A percentile compares a stretch with the other conserved stretches of the same genome.
These are phyloP conservation scores for Podila epicladia DNA, from an alignment of 192 early-diverging fungal genomes.

Conservation along the genomic window DNA sequence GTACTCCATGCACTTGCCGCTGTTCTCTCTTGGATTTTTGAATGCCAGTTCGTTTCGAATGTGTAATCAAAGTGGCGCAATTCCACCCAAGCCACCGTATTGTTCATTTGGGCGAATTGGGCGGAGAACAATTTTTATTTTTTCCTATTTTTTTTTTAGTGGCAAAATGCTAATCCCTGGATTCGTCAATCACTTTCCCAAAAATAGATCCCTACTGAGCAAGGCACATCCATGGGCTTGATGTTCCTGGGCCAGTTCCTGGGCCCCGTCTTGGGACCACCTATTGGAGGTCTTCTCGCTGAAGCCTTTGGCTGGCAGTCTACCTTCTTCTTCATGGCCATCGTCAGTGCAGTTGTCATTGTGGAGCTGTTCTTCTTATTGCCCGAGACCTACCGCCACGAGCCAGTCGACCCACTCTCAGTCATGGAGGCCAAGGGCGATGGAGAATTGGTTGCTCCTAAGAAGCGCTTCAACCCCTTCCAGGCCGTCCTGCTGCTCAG, in stretches of 20 bases:
- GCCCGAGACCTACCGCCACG: slow-evolving; percentile 55
- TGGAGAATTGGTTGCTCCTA: not conserved
- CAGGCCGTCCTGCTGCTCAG: slow-evolving; percentile 48
- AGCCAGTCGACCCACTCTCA: slow-evolving; percentile 12
- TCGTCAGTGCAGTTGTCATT: slow-evolving; percentile 38
- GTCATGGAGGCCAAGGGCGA: slow-evolving; percentile 11
- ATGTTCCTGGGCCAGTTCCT: slow-evolving; percentile 50
- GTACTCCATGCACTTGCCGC: not conserved
- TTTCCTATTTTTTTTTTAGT: too few relatives aligned
- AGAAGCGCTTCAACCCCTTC: slow-evolving; percentile 47
- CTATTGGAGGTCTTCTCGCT: slow-evolving; percentile 59
- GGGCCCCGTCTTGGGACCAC: slow-evolving; percentile 46
- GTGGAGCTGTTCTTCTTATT: slow-evolving; percentile 51
- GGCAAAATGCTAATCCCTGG: too few relatives aligned
- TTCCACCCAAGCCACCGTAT: too few relatives aligned
- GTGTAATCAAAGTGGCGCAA: too few relatives aligned
- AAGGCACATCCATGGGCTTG: slow-evolving; percentile 49
- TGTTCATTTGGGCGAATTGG: not conserved
- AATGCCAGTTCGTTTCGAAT: too few relatives aligned
- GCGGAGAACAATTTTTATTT: not conserved
- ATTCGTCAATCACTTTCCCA: not conserved
- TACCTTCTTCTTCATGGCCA: slow-evolving; percentile 59
- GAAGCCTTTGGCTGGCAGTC: slow-evolving; percentile 51
- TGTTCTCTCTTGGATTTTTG: too few relatives aligned
- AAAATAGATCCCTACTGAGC: slow-evolving; percentile 33